phyloP scores from a whole-genome alignment of 225 moss, liverwort and hornwort genomes.

The Thuidium tamariscinum region DNA sequence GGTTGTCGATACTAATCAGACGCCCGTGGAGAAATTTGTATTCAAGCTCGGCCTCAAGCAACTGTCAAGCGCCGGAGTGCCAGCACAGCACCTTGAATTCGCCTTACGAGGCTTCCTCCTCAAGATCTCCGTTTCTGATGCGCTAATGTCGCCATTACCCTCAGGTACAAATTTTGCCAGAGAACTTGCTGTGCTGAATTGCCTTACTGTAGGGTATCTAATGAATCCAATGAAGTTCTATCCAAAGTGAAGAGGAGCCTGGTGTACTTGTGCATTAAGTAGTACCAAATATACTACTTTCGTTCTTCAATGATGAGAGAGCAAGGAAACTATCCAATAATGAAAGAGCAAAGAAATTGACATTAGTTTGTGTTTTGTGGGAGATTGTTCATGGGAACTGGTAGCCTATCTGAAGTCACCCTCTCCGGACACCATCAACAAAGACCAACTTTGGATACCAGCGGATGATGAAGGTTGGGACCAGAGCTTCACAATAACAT shows the following conservation, averaged over 20 bases:
- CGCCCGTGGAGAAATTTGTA: slow-evolving; percentile 68
- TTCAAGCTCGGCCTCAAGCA: slow-evolving; percentile 64
- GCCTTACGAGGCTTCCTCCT: slow-evolving; percentile 73
- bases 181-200: not conserved
- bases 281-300: not conserved
- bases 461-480: slow-evolving; percentile 60
- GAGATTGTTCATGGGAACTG: slow-evolving; percentile 85
- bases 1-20: slow-evolving; percentile 40
- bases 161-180: slow-evolving; percentile 20
- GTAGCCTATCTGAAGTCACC: slow-evolving; percentile 59
- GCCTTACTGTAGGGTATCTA: not conserved
- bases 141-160: slow-evolving; percentile 50
- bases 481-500: slow-evolving; percentile 38
- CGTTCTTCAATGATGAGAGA: not conserved
- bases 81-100: slow-evolving; percentile 64
- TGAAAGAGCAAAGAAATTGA: not conserved
- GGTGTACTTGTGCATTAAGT: not conserved
- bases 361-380: not conserved
- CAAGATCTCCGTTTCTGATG: slow-evolving; percentile 63
- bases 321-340: not conserved
- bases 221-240: too few species aligned
- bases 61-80: slow-evolving; percentile 28
- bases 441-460: slow-evolving; percentile 63
- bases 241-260: not conserved
- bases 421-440: slow-evolving; percentile 41